Conservation (phyloP, 2,329 filamentous ascomycete species). For the Fusarium falciforme region DNA sequence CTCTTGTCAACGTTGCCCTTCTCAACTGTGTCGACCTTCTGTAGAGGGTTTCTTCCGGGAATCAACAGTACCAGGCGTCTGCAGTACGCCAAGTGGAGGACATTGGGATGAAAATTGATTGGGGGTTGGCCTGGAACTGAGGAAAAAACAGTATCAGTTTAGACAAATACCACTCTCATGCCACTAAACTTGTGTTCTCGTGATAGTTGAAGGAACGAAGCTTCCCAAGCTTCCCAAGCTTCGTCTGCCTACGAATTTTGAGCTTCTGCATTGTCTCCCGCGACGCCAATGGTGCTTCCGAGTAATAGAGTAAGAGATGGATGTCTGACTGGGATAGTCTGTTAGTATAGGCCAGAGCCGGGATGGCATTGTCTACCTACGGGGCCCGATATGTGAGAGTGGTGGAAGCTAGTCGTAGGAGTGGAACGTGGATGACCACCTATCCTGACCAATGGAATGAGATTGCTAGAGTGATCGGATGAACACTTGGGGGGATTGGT, state of each 20-base stretch:
- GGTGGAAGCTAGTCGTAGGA: background rate
- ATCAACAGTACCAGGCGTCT: background rate
- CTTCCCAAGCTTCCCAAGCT: background rate
- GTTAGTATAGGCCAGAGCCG: background rate
- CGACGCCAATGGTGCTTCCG: background rate
- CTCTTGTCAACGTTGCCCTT: background rate
- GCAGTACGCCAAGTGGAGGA: background rate
- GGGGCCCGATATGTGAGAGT: background rate
- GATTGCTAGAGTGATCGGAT: background rate
- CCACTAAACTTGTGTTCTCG: background rate
- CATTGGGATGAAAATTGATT: background rate
- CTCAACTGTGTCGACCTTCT: constrained; percentile 1
- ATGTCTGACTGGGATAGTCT: background rate
- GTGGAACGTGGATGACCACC: background rate
- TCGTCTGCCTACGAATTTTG: background rate
- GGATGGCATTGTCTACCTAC: background rate
- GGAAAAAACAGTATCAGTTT: background rate
- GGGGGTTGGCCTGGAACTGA: background rate
- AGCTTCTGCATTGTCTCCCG: background rate
- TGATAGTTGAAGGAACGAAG: background rate
- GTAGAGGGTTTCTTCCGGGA: background rate
- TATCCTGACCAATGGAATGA: background rate
- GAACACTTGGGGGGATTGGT: background rate
- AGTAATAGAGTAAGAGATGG: background rate
- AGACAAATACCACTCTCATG: background rate